Conservation (phyloP, 2,329 filamentous ascomycete species). For the Cylindrodendrum hubeiense region DNA sequence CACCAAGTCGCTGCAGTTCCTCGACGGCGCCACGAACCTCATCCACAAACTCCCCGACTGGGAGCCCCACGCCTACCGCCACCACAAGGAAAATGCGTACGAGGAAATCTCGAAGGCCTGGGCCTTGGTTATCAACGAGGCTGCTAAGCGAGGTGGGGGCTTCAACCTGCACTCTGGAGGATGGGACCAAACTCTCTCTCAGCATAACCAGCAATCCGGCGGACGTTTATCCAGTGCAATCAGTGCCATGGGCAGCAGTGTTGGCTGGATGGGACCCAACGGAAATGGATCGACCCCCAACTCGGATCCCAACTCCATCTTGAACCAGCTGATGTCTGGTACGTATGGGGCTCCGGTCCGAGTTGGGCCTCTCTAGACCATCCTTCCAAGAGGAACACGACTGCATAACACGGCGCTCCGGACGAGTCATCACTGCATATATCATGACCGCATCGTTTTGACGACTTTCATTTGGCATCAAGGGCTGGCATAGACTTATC, state of each 20-base stretch:
- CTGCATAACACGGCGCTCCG: conserved; percentile 43
- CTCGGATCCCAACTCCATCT: conserved; percentile 66
- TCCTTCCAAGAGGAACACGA: conserved; percentile 30
- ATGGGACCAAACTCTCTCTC: conserved; percentile 89
- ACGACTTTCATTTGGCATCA: conserved; percentile 50
- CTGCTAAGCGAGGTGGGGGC: conserved; percentile 89
- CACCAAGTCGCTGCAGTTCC: conserved; percentile 85
- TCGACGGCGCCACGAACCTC: conserved; percentile 90
- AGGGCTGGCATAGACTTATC: conserved; percentile 53
- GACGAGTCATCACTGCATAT: conserved; percentile 43
- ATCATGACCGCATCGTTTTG: conserved; percentile 50
- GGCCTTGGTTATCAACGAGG: conserved; percentile 91
- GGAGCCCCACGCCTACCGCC: conserved; percentile 88
- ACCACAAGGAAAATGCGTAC: conserved; percentile 95
- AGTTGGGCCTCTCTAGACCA: conserved; percentile 70
- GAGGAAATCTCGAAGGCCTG: conserved; percentile 96
- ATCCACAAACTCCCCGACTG: conserved; percentile 92
- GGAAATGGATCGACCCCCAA: conserved; percentile 39
- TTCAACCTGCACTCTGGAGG: conserved; percentile 90
- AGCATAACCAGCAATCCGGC: conserved; percentile 89
- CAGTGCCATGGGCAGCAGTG: conserved; percentile 77
- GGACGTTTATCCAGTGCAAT: conserved; percentile 86
- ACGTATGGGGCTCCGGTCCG: conserved; percentile 70
- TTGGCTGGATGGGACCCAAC: conserved; percentile 80
- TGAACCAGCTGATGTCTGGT: conserved; percentile 72